phyloP scores from a whole-genome alignment of 2,329 filamentous ascomycete species.

The Clonostachys rhizophaga region DNA sequence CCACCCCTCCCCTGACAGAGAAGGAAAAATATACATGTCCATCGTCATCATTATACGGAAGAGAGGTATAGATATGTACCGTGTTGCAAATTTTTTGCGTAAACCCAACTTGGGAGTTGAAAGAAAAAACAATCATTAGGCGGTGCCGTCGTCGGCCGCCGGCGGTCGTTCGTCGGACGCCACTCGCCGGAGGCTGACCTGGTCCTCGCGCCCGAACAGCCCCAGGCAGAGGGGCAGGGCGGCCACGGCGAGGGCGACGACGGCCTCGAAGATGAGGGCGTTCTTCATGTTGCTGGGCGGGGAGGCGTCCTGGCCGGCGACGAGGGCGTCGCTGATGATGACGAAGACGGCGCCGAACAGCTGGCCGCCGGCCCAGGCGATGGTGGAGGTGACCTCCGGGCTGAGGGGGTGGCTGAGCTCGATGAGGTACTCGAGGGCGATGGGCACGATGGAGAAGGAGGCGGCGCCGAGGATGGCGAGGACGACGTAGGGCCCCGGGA shows the following conservation, averaged over 20 bases:
- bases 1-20: no score
- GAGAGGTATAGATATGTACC: no score
- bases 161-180: conserved; percentile 28
- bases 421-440: conserved; percentile 81
- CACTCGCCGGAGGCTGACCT: conserved; percentile 45
- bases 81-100: no score
- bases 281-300: conserved; percentile 70
- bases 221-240: conserved; percentile 68
- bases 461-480: conserved; percentile 74
- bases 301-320: conserved; percentile 40
- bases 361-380: conserved; percentile 86
- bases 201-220: conserved; percentile 57
- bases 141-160: neutral
- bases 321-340: conserved; percentile 73
- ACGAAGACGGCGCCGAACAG: conserved; percentile 82
- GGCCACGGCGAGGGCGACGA: conserved; percentile 59
- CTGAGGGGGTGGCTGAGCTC: conserved; percentile 84
- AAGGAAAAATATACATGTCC: no score
- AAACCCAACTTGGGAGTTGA: no score
- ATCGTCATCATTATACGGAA: no score
- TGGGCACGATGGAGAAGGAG: conserved; percentile 75
- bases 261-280: conserved; percentile 74
- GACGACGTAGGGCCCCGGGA: conserved; percentile 70
- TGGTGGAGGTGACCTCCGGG: conserved; percentile 77
- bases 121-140: no score